Evolutionary conservation across 2,329 filamentous ascomycete genomes (phyloP), one percentile per base, ranked within the genome.

Genomic region (Fusarium cicatricum): DNA sequence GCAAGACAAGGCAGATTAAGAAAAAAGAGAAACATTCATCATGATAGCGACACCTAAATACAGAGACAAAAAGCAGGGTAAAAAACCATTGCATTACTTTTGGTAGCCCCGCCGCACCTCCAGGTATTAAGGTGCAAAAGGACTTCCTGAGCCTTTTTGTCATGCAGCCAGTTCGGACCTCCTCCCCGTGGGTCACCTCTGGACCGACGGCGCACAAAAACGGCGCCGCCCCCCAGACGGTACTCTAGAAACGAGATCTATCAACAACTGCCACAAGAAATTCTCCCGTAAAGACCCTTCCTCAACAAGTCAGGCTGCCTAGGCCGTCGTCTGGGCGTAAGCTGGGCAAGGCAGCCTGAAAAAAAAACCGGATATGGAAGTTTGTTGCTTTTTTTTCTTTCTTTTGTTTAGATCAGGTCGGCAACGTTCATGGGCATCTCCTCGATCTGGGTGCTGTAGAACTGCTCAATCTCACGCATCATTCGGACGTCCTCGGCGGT

Each of bases 381-480:
- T 66, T 46, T 55, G 53, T 55, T 32, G 38, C 52, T 58, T 62
- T 64, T 57, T 59, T 61, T 69, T 55, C 61, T 50, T 52, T 64
- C 55, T 57, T 55, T 64, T 66, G 62, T 64, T 86, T 88, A 90
- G 78, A 90, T 90, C 70, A 90, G 86, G 72, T 90, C 87, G 70
- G 87, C 87, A 71, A 90, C 87, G 80, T 90, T 90, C 95, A 99
- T 98, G 75, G 95, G 95, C 95, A 99, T 99, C 87, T 99, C 95
- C 83, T 99, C 95, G 70, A 99, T 98, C 85, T 99, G 95, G 79
- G 95, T 99, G 87, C 92, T 97, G 90, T 99, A 99, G 87, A 98
- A 99, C 84, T 97, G 92, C 81, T 99, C 95, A 72, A 99, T 99
- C 82, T 99, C 95, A 78, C 95, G 89, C 91, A 99, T 96, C 91